Conservation (phyloP, 2,329 filamentous ascomycete genomes). For the Colletotrichum musae region DNA sequence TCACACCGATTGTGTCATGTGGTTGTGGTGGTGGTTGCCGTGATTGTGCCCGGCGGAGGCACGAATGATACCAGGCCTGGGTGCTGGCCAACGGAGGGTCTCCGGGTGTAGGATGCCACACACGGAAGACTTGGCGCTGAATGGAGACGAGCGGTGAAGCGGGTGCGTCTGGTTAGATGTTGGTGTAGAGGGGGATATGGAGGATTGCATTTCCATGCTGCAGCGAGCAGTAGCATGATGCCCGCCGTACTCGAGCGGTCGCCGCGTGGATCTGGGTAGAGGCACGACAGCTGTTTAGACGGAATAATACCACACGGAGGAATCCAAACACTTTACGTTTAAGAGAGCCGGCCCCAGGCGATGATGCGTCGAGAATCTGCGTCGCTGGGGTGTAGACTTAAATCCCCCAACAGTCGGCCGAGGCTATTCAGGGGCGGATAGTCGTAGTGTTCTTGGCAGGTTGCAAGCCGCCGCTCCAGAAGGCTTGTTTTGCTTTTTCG, state of each 20-base stretch:
- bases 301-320: slow-evolving; percentile 28
- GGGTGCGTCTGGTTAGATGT: background rate
- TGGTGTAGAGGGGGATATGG: background rate
- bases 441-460: slow-evolving; percentile 14
- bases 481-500: slow-evolving; percentile 18
- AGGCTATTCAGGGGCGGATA: slow-evolving; percentile 12
- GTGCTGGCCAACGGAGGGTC: slow-evolving; percentile 9
- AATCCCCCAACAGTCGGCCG: slow-evolving; percentile 4
- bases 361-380: background rate
- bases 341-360: background rate
- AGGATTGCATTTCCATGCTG: background rate
- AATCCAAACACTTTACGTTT: background rate
- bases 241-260: background rate
- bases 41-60: background rate
- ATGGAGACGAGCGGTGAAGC: background rate
- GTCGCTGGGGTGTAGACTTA: background rate
- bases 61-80: slow-evolving; percentile 29
- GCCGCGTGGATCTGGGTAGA: background rate
- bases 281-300: slow-evolving; percentile 16
- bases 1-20: slow-evolving; percentile 22
- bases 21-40: background rate
- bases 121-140: slow-evolving; percentile 19
- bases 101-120: slow-evolving; percentile 11
- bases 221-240: background rate
- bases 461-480: slow-evolving; percentile 9